Evolutionary conservation across 306 rosid species (phyloP).

Genomic region (Inga oerstediana): DNA sequence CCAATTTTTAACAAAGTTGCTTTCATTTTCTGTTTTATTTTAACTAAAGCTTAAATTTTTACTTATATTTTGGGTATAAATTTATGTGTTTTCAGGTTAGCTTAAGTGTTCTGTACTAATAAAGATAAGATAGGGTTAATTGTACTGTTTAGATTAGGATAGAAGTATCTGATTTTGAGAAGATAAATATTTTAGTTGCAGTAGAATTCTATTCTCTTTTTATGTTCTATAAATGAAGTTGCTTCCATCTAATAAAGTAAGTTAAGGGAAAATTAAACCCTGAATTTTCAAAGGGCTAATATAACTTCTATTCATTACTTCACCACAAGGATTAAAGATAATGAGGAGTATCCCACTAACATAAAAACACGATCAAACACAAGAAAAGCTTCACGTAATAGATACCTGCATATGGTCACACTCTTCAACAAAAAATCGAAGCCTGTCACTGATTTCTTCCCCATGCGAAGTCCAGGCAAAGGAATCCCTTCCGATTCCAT

Average conservation of each 20-base stretch:
- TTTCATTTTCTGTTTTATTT: background rate
- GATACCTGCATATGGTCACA: conserved; percentile 87
- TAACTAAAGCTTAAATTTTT: background rate
- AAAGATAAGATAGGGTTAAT: background rate
- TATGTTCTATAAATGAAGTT: background rate
- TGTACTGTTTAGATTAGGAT: background rate
- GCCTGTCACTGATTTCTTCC: conserved; percentile 83
- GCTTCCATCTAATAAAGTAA: background rate
- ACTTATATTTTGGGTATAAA: background rate
- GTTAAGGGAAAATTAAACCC: background rate
- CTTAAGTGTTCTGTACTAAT: background rate
- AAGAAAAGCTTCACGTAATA: conserved; percentile 9
- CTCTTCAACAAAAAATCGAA: conserved; percentile 89
- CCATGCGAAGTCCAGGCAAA: conserved; percentile 65
- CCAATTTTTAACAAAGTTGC: conserved; percentile 2
- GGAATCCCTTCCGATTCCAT: conserved; percentile 79
- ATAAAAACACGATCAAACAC: conserved; percentile 8
- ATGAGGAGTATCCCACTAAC: background rate
- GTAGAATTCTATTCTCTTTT: background rate
- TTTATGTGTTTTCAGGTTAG: background rate
- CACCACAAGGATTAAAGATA: conserved; percentile 24
- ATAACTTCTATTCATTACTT: conserved; percentile 20
- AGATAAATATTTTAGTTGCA: background rate
- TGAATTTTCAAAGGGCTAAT: background rate
- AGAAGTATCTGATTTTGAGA: background rate